Conservation (phyloP, 2,329 filamentous ascomycete species). For the Sporothrix brunneoviolacea region DNA sequence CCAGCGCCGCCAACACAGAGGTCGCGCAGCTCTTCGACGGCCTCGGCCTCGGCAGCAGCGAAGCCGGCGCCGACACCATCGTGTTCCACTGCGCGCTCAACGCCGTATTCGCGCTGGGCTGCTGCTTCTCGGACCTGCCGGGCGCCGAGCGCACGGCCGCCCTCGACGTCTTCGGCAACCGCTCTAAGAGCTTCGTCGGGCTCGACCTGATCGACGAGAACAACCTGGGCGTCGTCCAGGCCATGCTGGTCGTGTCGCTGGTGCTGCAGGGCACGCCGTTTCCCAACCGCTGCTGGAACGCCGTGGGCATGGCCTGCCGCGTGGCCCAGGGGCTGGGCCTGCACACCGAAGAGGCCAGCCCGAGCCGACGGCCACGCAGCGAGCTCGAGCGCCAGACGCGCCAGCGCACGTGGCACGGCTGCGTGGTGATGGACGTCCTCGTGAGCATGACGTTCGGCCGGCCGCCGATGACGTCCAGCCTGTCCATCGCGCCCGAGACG, state of each 20-base stretch:
- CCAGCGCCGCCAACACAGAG: neutral
- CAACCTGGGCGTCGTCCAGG: conserved; percentile 25
- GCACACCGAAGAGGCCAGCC: conserved; percentile 25
- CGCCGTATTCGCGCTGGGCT: conserved; percentile 34
- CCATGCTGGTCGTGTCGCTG: conserved; percentile 31
- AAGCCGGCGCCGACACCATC: conserved; percentile 25
- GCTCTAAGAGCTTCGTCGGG: conserved; percentile 29
- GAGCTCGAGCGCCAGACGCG: conserved; percentile 6
- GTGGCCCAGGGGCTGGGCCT: conserved; percentile 36
- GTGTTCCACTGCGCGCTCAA: conserved; percentile 38
- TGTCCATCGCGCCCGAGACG: conserved; percentile 10
- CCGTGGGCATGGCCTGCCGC: conserved; percentile 35
- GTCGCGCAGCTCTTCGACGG: conserved; percentile 6
- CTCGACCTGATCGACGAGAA: conserved; percentile 33
- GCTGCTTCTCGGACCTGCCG: conserved; percentile 13
- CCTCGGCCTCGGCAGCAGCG: conserved; percentile 9
- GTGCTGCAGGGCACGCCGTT: conserved; percentile 35
- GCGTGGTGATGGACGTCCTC: conserved; percentile 13
- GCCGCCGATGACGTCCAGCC: conserved; percentile 11
- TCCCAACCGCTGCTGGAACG: conserved; percentile 36
- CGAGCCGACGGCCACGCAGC: conserved; percentile 1
- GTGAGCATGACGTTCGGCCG: conserved; percentile 17
- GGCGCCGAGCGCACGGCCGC: conserved; percentile 22
- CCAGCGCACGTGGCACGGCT: conserved; percentile 14
- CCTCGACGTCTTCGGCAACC: conserved; percentile 29